These are phyloP conservation scores for Fusarium fracticaudum DNA, from an alignment of 2,329 filamentous ascomycete genomes.

Conservation along the genomic window DNA sequence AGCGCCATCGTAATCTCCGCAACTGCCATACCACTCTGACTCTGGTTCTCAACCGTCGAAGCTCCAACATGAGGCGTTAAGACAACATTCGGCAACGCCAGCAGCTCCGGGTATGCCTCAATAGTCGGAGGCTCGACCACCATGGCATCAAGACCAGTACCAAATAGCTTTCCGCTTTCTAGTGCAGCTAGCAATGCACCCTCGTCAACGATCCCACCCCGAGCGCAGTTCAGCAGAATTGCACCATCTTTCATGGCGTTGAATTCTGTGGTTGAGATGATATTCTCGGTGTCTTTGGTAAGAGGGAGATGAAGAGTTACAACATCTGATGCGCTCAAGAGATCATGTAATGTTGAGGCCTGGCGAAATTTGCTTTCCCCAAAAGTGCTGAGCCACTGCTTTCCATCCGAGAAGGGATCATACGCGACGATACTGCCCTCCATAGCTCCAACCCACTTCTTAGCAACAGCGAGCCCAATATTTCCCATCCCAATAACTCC, in stretches of 20 bases:
- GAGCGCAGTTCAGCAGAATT: not conserved
- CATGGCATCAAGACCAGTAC: not conserved
- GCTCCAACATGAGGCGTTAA: not conserved
- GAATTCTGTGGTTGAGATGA: not conserved
- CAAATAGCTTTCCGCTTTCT: not conserved
- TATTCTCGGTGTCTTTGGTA: not conserved
- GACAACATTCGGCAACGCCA: not conserved
- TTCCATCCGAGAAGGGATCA: not conserved
- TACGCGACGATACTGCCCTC: not conserved
- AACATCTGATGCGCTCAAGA: not conserved
- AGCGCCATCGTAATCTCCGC: not conserved
- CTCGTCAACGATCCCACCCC: not conserved
- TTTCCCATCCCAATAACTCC: not conserved
- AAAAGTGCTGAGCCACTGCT: not conserved
- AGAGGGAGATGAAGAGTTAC: not conserved
- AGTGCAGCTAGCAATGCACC: not conserved
- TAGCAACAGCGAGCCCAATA: not conserved
- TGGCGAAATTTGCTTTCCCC: rapidly evolving
- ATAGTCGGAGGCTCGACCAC: not conserved
- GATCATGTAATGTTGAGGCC: not conserved
- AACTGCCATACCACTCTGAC: not conserved
- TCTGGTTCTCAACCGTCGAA: not conserved
- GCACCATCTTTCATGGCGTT: not conserved
- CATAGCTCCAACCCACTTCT: not conserved
- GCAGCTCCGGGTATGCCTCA: not conserved